A percentile compares a stretch with the other conserved stretches of the same genome.
These are phyloP conservation scores for Hygrocybe coccinea DNA, from an alignment of 768 basidiomycete genomes.

Conservation along the genomic window DNA sequence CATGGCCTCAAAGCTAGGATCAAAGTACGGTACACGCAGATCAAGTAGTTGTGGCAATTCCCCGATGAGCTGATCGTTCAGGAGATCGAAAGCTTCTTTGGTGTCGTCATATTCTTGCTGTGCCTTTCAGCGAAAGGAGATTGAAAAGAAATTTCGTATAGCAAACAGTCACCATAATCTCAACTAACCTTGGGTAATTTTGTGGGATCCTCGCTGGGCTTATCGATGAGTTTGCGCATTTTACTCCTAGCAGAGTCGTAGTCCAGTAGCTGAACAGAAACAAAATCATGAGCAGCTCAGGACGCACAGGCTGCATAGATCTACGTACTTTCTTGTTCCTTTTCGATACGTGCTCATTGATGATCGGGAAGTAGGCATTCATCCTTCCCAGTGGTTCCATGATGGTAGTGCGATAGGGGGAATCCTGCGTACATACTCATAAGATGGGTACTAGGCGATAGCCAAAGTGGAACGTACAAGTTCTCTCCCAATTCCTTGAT, in stretches of 20 bases:
- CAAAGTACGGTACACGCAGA: conserved; percentile 94
- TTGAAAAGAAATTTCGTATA: background rate
- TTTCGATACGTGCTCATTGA: conserved; percentile 91
- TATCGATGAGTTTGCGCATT: conserved; percentile 83
- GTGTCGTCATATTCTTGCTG: conserved; percentile 96
- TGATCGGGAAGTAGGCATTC: conserved; percentile 88
- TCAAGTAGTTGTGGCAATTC: conserved; percentile 93
- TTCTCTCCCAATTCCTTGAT: conserved; percentile 76
- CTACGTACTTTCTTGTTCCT: conserved; percentile 85
- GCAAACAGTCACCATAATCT: background rate
- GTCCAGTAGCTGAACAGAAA: conserved; percentile 69
- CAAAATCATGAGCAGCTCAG: background rate
- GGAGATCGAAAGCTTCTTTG: conserved; percentile 87
- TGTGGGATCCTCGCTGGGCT: conserved; percentile 88
- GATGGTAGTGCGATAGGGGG: conserved; percentile 89
- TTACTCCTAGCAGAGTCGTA: conserved; percentile 91
- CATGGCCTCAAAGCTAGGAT: conserved; percentile 99
- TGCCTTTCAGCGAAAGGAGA: conserved; percentile 53
- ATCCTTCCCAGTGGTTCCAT: conserved; percentile 96
- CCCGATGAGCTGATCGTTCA: conserved; percentile 86
- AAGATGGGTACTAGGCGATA: background rate
- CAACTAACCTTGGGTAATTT: conserved; percentile 74
- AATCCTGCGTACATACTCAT: conserved; percentile 54
- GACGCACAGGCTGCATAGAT: background rate
- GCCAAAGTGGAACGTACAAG: conserved; percentile 50